Base-by-base conservation (phyloP, 208 protist species). In the Acanthamoeba castellanii region DNA sequence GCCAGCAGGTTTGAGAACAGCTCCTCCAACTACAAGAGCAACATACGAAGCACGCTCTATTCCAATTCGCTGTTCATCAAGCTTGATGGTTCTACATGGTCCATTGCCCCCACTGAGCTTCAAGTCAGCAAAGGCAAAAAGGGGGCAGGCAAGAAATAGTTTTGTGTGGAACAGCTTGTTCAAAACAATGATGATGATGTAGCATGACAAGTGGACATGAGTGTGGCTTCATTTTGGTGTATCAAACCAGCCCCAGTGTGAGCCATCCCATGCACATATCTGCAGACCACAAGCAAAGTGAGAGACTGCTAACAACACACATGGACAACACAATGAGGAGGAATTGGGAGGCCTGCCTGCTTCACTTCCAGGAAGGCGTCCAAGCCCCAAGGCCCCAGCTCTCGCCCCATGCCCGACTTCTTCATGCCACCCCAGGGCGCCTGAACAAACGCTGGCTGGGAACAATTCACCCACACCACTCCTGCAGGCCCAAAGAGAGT, bases 381-480 rank as follows among this genome's bases (percentile, higher is more conserved):
- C 66, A 94, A 59, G 20, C 90, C 90, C 64, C 72, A 84, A 22
- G 64, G 90, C 22, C 90, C 90, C 25, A 94, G 66, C 68, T 94
- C 90, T 22, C 90, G 7, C 34, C 90, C 90, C 9, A 94, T 45
- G 20, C 90, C 90, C 50, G 47, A 68, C 34, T 45, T 7, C 68
- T 94, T 94, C 70, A 87, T 66, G 8, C 90, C 90, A 34, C 90
- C 90, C 90, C 90, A 94, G 22, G 90, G 90, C n/a, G 90, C 90
- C 68, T 94, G 42, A 0, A 94, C 57, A 52, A 94, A 94, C 13
- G 68, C 90, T 30, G 90, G 90, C 72, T 94, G 90, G n/a, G 90
- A 94, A 64, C 90, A 94, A 30, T 94, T 94, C 27, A 94, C 66
- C 90, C 90, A 94, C 20, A 94, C 90, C 8, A 94, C 70, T 22